These are phyloP conservation scores for Xerocomellus dryophilus DNA, from an alignment of 768 basidiomycete genomes.

Conservation along the genomic window DNA sequence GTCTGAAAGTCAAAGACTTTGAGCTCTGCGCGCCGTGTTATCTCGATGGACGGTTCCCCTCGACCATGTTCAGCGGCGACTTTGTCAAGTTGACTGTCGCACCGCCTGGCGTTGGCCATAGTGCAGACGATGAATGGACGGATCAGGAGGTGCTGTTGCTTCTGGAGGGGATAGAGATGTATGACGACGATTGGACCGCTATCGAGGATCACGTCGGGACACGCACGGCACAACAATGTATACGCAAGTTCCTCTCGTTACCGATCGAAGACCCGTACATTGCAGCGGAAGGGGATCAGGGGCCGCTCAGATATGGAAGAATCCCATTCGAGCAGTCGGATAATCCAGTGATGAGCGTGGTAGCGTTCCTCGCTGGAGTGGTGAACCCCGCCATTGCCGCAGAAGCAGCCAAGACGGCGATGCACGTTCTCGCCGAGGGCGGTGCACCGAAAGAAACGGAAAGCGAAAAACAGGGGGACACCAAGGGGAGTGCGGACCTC, in stretches of 20 bases:
- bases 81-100: conserved; percentile 78
- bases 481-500: conserved; percentile 33
- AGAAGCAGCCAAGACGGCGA: conserved; percentile 87
- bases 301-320: conserved; percentile 68
- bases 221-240: conserved; percentile 89
- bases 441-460: conserved; percentile 41
- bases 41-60: conserved; percentile 94
- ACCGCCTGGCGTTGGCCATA: conserved; percentile 32
- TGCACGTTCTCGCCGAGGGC: conserved; percentile 74
- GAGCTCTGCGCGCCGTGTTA: conserved; percentile 92
- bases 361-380: conserved; percentile 93
- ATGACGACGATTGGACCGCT: conserved; percentile 92
- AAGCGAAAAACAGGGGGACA: conserved; percentile 21
- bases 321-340: conserved; percentile 94
- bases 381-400: conserved; percentile 88
- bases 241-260: conserved; percentile 90
- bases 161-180: conserved; percentile 98
- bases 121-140: conserved; percentile 71
- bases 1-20: conserved; percentile 87
- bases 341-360: conserved; percentile 98
- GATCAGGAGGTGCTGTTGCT: conserved; percentile 87
- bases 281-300: conserved; percentile 70
- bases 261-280: conserved; percentile 97
- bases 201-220: conserved; percentile 94
- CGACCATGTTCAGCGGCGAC: conserved; percentile 93